Base-by-base conservation (phyloP, 2,329 filamentous ascomycete genomes). In the Epichloe aotearoae region DNA sequence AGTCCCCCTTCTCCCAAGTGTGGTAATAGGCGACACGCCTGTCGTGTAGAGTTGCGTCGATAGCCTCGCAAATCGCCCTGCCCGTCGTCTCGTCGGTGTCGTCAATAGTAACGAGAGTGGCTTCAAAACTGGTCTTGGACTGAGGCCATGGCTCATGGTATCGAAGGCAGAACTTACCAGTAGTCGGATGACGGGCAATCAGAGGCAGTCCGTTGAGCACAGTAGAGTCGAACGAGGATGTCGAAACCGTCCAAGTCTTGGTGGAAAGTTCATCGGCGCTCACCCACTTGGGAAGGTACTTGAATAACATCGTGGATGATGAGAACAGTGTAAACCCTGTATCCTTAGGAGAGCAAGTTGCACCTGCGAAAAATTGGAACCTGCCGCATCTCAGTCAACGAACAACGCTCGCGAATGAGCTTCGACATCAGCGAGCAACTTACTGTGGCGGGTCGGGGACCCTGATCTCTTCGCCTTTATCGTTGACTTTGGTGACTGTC, bases 71-170 rank as follows among this genome's bases (percentile, higher is more conserved):
- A 5, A 73, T 58, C 1, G 66, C 56, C 0, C 56, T 52, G 38
- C 66, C 64, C n/a, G 69, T 65, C 0, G 59, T 23, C 5, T 56
- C 50, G 11, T 55, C 47, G 2, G 59, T 63, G 1, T 60, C 63
- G 23, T 75, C 73, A 20, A 76, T 70, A 0, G 56, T 61, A 0
- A 75, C 64, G 5, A 67, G 55, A 0, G 70, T 74, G 2, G 72
- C 67, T 7, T 73, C 70, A 43, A 77, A 79, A 14, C 63, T 64
- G 0, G 76, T 78, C 60, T 71, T 74, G n/a, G 63, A 66, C 43
- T 70, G 64, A 0, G 73, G 72, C 75, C 75, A 79, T 0, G 73
- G 73, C 55, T 79, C 73, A 52, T 79, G 75, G 57, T 73, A 80
- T 20, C 75, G 70, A 5, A 80, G 56, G 55, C 76, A 79, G 0